Percentiles rank a stretch among this genome's conserved stretches.
Evolutionary conservation across 495 filamentous ascomycete genomes (phyloP).

Genomic region (Lasiosphaeria miniovina): DNA sequence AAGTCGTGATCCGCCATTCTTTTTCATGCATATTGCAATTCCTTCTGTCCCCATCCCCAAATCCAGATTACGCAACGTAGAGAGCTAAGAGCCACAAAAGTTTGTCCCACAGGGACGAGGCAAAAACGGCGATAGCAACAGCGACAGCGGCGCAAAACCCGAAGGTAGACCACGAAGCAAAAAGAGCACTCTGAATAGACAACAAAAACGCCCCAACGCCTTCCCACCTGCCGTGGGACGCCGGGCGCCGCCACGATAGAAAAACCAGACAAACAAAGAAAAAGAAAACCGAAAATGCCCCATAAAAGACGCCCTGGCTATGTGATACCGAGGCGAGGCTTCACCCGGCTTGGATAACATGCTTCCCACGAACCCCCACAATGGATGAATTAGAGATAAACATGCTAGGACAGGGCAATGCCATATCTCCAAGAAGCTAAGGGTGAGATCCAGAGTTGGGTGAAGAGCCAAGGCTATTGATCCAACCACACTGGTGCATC

Average conservation of each 20-base stretch:
- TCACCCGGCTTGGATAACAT: conserved; percentile 12
- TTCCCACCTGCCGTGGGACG: conserved; percentile 19
- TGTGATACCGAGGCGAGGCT: background rate
- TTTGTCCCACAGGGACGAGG: background rate
- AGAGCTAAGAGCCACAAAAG: background rate
- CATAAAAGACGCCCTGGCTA: conserved; percentile 8
- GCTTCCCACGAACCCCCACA: conserved; percentile 9
- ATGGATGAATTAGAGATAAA: conserved; percentile 15
- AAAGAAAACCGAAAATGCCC: conserved; percentile 22
- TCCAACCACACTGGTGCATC: conserved; percentile 32
- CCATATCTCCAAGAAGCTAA: conserved; percentile 15
- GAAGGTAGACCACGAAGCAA: conserved; percentile 1
- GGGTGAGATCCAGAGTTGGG: conserved; percentile 22
- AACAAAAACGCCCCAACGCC: conserved; percentile 21
- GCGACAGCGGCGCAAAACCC: background rate
- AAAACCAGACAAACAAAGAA: conserved; percentile 15
- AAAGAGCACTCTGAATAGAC: background rate
- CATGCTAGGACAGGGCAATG: conserved; percentile 15
- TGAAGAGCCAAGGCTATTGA: conserved; percentile 22
- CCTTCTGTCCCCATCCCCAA: background rate
- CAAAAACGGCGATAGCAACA: conserved; percentile 11
- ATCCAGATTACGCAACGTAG: conserved; percentile 16
- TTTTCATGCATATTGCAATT: conserved; percentile 6
- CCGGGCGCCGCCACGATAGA: conserved; percentile 31
- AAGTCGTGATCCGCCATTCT: conserved; percentile 9